Percentiles rank a stretch among this genome's conserved stretches.
Evolutionary conservation across 768 basidiomycete species (phyloP).

Genomic region (Dentipellis sp.): DNA sequence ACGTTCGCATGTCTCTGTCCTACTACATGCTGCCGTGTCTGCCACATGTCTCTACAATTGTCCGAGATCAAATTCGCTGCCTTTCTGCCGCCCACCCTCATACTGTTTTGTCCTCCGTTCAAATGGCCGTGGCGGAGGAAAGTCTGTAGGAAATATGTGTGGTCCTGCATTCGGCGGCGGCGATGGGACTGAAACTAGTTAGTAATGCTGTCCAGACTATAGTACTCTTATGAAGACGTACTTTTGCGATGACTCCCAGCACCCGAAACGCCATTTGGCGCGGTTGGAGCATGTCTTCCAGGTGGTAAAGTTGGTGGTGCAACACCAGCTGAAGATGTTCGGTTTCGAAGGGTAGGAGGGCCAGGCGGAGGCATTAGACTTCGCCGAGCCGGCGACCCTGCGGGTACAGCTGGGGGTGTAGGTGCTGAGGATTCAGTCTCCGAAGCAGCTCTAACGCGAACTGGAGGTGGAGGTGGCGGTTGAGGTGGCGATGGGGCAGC

Average conservation of each 20-base stretch:
- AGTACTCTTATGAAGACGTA: slow-evolving; percentile 13
- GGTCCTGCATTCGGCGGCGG: slow-evolving; percentile 56
- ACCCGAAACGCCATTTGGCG: slow-evolving; percentile 13
- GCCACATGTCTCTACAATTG: slow-evolving; percentile 19
- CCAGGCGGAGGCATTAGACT: slow-evolving; percentile 15
- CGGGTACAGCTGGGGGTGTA: background rate
- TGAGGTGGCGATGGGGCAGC: background rate
- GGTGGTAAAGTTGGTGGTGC: slow-evolving; percentile 9
- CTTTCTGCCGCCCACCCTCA: slow-evolving; percentile 52
- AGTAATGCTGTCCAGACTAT: background rate
- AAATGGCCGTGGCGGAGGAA: slow-evolving; percentile 72
- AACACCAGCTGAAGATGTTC: slow-evolving; percentile 5
- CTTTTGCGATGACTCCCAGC: slow-evolving; percentile 14
- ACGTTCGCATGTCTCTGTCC: background rate
- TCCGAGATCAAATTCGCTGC: slow-evolving; percentile 61
- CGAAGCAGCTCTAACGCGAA: slow-evolving; percentile 16
- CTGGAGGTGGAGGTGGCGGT: slow-evolving; percentile 19
- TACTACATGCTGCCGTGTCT: background rate
- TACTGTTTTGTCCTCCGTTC: slow-evolving; percentile 42
- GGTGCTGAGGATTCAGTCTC: slow-evolving; percentile 1
- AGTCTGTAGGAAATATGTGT: slow-evolving; percentile 68
- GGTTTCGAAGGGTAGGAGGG: slow-evolving; percentile 11
- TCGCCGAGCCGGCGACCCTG: slow-evolving; percentile 8
- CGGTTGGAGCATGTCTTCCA: slow-evolving; percentile 7
- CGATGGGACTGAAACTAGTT: slow-evolving; percentile 32